These are phyloP conservation scores for Salvia rosmarinus DNA, from an alignment of 257 asterid genomes.

Conservation along the genomic window DNA sequence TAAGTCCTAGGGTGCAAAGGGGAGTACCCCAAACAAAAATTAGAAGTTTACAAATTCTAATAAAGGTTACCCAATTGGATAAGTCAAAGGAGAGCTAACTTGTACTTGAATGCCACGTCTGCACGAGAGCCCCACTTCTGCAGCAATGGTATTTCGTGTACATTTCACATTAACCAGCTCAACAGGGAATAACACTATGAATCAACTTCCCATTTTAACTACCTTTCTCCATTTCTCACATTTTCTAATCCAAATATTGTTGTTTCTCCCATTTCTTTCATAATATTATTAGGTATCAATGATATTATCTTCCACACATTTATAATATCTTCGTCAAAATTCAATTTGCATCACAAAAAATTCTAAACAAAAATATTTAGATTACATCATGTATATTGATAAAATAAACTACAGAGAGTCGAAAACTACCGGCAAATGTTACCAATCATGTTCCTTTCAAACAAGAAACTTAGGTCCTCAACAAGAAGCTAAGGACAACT, in stretches of 20 bases:
- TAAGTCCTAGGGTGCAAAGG: not conserved
- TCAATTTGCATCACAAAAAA: too few species aligned
- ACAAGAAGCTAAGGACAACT: slow-evolving; percentile 40
- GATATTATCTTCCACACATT: not conserved
- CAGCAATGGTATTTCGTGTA: slow-evolving; percentile 31
- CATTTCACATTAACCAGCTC: slow-evolving; percentile 12
- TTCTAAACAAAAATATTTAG: too few species aligned
- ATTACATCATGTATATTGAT: too few species aligned
- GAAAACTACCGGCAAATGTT: too few species aligned
- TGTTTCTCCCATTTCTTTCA: not conserved
- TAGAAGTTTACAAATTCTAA: not conserved
- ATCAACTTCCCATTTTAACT: not conserved
- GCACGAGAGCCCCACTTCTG: slow-evolving; percentile 18
- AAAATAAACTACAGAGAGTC: too few species aligned
- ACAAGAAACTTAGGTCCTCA: slow-evolving; percentile 13
- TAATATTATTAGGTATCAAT: not conserved
- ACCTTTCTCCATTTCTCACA: not conserved
- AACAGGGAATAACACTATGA: not conserved
- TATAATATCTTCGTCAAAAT: too few species aligned
- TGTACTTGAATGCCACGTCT: slow-evolving; percentile 25
- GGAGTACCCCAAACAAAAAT: not conserved
- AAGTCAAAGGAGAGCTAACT: slow-evolving; percentile 28
- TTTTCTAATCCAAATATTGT: not conserved
- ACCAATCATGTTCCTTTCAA: not conserved
- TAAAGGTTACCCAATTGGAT: slow-evolving; percentile 22